phyloP scores from a whole-genome alignment of 1,284 basidiomycete genomes.

The Ceratobasidium sp. region DNA sequence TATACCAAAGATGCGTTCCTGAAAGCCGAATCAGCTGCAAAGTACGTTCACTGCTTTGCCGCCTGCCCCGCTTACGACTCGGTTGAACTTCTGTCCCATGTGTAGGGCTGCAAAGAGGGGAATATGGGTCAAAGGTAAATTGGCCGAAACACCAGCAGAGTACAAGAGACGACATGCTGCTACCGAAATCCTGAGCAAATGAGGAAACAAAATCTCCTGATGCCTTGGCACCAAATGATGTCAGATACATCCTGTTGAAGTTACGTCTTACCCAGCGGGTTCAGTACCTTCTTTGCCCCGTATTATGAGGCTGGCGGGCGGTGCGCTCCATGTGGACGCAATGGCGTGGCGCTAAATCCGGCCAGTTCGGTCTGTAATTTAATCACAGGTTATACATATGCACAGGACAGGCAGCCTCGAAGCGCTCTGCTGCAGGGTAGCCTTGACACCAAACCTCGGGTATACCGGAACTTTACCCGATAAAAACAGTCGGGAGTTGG shows the following conservation, averaged over 20 bases:
- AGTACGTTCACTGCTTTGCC: slow-evolving; percentile 78
- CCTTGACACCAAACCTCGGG: neutral
- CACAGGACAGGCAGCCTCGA: no score
- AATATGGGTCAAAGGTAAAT: slow-evolving; percentile 74
- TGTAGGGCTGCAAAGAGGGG: slow-evolving; percentile 69
- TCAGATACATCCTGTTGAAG: neutral
- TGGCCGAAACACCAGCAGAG: slow-evolving; percentile 77
- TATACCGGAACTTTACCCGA: neutral
- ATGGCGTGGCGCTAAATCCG: neutral
- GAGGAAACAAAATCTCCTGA: neutral
- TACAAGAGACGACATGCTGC: slow-evolving; percentile 75
- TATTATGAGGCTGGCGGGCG: neutral
- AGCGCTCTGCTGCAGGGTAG: neutral
- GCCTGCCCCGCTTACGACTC: slow-evolving; percentile 59
- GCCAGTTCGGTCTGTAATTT: neutral
- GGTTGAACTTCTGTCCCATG: neutral
- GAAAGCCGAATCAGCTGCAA: slow-evolving; percentile 81
- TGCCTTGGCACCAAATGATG: neutral
- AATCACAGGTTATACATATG: neutral
- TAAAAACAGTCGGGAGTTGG: neutral
- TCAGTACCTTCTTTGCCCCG: no score
- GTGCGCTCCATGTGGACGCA: neutral
- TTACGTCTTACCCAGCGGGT: neutral
- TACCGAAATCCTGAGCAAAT: slow-evolving; percentile 19
- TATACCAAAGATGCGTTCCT: slow-evolving; percentile 21